Evolutionary conservation across 2,329 filamentous ascomycete species (phyloP).

Genomic region (Colletotrichum godetiae): DNA sequence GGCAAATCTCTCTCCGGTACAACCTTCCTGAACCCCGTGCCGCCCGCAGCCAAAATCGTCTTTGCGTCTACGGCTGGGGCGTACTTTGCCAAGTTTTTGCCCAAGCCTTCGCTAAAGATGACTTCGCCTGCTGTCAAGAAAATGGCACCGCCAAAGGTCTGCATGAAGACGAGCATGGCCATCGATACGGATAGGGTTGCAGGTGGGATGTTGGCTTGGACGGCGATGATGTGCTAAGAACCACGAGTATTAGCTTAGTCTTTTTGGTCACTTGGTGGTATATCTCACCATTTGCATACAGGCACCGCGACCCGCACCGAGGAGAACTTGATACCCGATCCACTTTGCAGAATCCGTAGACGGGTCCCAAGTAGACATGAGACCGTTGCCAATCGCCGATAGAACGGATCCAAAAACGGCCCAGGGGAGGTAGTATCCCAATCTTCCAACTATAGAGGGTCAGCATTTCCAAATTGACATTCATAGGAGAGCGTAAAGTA

Average conservation of each 20-base stretch:
- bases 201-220: conserved; percentile 42
- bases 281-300: conserved; percentile 52
- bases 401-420: conserved; percentile 49
- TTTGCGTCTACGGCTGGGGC: conserved; percentile 46
- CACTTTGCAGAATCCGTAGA: conserved; percentile 48
- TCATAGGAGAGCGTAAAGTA: background rate
- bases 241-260: background rate
- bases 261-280: conserved; percentile 39
- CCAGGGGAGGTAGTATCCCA: conserved; percentile 38
- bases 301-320: conserved; percentile 57
- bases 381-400: conserved; percentile 48
- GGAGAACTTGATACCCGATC: conserved; percentile 61
- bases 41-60: conserved; percentile 54
- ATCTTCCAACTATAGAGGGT: conserved; percentile 41
- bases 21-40: conserved; percentile 49
- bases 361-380: conserved; percentile 51
- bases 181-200: conserved; percentile 42
- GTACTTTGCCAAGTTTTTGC: conserved; percentile 6
- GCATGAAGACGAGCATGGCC: conserved; percentile 47
- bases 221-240: conserved; percentile 40
- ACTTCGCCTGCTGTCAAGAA: conserved; percentile 52
- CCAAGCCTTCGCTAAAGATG: conserved; percentile 27
- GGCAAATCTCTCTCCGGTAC: conserved; percentile 45
- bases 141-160: conserved; percentile 60
- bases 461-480: background rate